A percentile compares a stretch with the other conserved stretches of the same genome.
These are phyloP conservation scores for Tolypocladium ophioglossoides DNA, from an alignment of 2,329 filamentous ascomycete species.

Conservation along the genomic window DNA sequence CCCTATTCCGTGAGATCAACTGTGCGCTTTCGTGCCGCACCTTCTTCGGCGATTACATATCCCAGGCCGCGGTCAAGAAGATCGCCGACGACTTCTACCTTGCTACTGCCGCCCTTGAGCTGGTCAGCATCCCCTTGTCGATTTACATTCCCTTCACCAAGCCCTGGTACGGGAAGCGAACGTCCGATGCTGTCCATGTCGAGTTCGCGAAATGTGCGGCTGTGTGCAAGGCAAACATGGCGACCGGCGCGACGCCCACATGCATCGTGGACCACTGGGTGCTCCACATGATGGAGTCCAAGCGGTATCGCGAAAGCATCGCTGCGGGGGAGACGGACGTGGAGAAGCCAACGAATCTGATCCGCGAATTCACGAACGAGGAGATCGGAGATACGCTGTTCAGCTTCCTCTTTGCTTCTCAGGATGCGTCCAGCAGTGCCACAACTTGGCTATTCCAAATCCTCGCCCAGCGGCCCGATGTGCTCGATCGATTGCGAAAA, in stretches of 20 bases:
- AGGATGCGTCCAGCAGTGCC: conserved; percentile 92
- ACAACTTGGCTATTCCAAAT: conserved; percentile 93
- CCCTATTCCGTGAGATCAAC: conserved; percentile 86
- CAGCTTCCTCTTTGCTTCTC: conserved; percentile 93
- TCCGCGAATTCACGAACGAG: conserved; percentile 80
- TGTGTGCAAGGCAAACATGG: conserved; percentile 89
- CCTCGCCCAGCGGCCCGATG: conserved; percentile 85
- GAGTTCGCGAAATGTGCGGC: conserved; percentile 88
- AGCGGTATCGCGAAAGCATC: too few species aligned
- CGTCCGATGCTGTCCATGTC: conserved; percentile 78
- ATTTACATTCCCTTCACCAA: conserved; percentile 92
- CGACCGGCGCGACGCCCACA: conserved; percentile 68
- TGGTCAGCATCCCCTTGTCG: conserved; percentile 98
- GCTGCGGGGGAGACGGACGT: conserved; percentile 69
- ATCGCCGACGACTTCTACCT: conserved; percentile 95
- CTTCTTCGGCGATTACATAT: conserved; percentile 95
- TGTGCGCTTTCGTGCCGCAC: conserved; percentile 90
- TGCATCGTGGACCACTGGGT: conserved; percentile 98
- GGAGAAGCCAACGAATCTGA: conserved; percentile 71
- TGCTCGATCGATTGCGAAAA: conserved; percentile 80
- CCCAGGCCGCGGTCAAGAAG: conserved; percentile 80
- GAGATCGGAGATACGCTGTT: conserved; percentile 92
- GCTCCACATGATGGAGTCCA: conserved; percentile 78
- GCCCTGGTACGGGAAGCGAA: conserved; percentile 96
- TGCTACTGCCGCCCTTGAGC: conserved; percentile 88